Base-by-base conservation (phyloP, 2,329 filamentous ascomycete genomes). In the Trichoderma aggressivum region DNA sequence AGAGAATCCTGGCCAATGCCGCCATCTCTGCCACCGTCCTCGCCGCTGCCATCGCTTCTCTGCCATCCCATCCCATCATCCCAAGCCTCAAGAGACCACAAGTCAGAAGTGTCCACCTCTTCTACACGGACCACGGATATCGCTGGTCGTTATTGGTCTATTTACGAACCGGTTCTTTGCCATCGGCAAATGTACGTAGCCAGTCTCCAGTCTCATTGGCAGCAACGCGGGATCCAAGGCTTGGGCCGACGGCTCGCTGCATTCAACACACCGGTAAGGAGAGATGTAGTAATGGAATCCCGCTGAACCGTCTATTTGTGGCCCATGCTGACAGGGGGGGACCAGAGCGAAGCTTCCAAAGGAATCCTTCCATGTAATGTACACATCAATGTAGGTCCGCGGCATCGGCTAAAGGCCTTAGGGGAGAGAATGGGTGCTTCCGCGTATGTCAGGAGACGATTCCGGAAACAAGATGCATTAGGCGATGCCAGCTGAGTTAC, bases 181-280 rank as follows among this genome's bases (percentile, higher is more conserved):
- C 56, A 59, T 56, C n/a, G 30, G 36, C 36, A 62, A 30, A 32
- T 53, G 30, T 62, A 43, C 55, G 30, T 62, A 43, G 56, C 36
- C 43, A 21, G n/a, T n/a, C n/a, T n/a, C n/a, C n/a, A n/a, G n/a
- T 74, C 26, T 43, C 10, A 63, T 73, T 76, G 72, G 75, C 74
- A 74, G 75, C 75, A 71, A 18, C 36, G 36, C 26, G 72, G 75
- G 71, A 74, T 71, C 71, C 71, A 70, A 72, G 73, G 72, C 74
- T 76, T 77, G 75, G 76, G 73, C 74, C 74, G 34, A 77, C 77
- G 77, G 77, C 71, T 76, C 68, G 75, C 74, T 77, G 77, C 77
- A 78, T 76, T 69, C 59, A 32, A 75, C 74, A 75, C 75, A 74
- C 77, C 75, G 74, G 76, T 71, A 74, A 69, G 53, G 73, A 74